Percentiles rank a stretch among this genome's conserved stretches.
These are phyloP conservation scores for Malus orientalis DNA, from an alignment of 306 rosid species.

Conservation along the genomic window DNA sequence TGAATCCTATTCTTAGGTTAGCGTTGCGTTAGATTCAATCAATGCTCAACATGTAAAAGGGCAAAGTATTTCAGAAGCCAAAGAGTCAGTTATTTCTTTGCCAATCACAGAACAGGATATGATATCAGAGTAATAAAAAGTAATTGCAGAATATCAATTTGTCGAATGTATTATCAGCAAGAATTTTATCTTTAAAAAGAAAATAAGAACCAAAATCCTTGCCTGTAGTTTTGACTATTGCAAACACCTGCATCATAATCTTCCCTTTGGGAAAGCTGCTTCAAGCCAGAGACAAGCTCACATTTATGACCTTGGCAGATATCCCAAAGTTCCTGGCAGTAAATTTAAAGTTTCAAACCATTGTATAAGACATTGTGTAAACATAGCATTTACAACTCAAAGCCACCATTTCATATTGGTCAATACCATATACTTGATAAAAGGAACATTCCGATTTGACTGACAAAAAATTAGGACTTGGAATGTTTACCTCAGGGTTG, in stretches of 20 bases:
- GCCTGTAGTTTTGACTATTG: slow-evolving; percentile 97
- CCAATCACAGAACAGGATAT: not conserved
- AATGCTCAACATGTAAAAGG: too few relatives aligned
- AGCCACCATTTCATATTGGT: too few relatives aligned
- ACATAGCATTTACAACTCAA: too few relatives aligned
- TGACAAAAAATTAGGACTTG: not conserved
- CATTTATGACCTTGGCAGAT: too few relatives aligned
- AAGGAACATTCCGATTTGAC: not conserved
- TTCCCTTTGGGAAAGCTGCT: slow-evolving; percentile 71
- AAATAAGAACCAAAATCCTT: not conserved
- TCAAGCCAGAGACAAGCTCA: too few relatives aligned
- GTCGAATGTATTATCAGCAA: not conserved
- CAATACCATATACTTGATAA: too few relatives aligned
- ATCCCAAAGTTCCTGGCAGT: too few relatives aligned
- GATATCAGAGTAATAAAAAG: not conserved
- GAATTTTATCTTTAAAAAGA: not conserved
- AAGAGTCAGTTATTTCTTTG: not conserved
- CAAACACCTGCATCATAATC: slow-evolving; percentile 85
- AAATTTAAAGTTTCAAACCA: too few relatives aligned
- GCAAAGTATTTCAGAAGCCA: not conserved
- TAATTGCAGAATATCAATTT: not conserved
- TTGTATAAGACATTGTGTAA: too few relatives aligned
- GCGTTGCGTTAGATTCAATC: too few relatives aligned
- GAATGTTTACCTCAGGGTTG: slow-evolving; percentile 44
- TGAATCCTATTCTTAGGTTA: too few relatives aligned